Percentiles rank a stretch among this genome's conserved stretches.
Evolutionary conservation across 768 basidiomycete species (phyloP).

Genomic region (Leccinum subgranulosum): DNA sequence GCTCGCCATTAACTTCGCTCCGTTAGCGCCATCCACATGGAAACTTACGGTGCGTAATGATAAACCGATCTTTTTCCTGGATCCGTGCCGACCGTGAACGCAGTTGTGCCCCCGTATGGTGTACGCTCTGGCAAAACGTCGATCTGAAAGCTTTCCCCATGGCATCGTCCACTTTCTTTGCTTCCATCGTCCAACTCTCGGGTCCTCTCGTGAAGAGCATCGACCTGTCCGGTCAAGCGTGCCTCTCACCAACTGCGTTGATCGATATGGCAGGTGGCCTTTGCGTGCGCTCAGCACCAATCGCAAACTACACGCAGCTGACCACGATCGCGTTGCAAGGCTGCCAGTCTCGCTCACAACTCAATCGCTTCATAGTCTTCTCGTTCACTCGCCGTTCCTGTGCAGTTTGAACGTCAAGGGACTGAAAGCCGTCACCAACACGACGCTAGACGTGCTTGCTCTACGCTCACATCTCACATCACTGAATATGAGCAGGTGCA

Average conservation of each 20-base stretch:
- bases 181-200: conserved; percentile 49
- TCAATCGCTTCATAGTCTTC: conserved; percentile 63
- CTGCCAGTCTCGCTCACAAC: conserved; percentile 64
- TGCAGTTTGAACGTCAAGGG: conserved; percentile 58
- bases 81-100: too few relatives aligned
- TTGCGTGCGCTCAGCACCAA: conserved; percentile 39
- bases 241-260: conserved; percentile 48
- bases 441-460: conserved; percentile 66
- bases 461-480: conserved; percentile 53
- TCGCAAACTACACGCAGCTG: conserved; percentile 55
- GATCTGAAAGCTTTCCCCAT: conserved; percentile 63
- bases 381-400: conserved; percentile 62
- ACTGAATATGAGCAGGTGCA: conserved; percentile 72
- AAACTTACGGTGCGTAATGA: too few relatives aligned
- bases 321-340: conserved; percentile 70
- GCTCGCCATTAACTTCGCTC: too few relatives aligned
- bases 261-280: conserved; percentile 52
- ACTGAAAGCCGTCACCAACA: conserved; percentile 64
- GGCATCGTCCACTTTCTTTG: conserved; percentile 47
- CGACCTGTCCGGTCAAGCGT: conserved; percentile 60
- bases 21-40: too few relatives aligned
- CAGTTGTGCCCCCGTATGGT: too few relatives aligned
- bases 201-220: conserved; percentile 65
- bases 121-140: conserved; percentile 30
- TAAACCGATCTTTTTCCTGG: too few relatives aligned